Conservation (phyloP, 2,329 filamentous ascomycete species). For the Penicillium sclerotiorum region DNA sequence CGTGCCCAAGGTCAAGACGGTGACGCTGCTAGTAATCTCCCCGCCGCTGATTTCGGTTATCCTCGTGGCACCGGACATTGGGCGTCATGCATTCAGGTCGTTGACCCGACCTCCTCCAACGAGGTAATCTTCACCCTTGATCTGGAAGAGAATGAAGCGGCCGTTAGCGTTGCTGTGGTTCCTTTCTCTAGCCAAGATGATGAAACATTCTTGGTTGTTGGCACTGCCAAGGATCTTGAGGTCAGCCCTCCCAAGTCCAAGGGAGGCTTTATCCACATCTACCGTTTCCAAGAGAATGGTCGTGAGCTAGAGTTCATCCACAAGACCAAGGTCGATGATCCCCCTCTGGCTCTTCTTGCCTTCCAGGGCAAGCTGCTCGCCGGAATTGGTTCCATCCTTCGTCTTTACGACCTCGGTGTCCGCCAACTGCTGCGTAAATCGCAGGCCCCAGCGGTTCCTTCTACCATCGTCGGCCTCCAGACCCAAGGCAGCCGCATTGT, state of each 20-base stretch:
- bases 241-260: slow-evolving; percentile 74
- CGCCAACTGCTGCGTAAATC: slow-evolving; percentile 90
- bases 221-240: slow-evolving; percentile 87
- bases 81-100: slow-evolving; percentile 92
- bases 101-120: slow-evolving; percentile 80
- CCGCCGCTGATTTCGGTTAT: slow-evolving; percentile 85
- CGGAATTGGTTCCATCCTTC: slow-evolving; percentile 80
- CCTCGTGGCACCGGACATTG: slow-evolving; percentile 81
- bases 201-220: slow-evolving; percentile 89
- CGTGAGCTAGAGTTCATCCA: slow-evolving; percentile 90
- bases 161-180: slow-evolving; percentile 81
- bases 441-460: slow-evolving; percentile 75
- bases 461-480: slow-evolving; percentile 84
- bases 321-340: slow-evolving; percentile 89
- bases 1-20: slow-evolving; percentile 71
- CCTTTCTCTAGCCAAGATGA: slow-evolving; percentile 86
- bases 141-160: slow-evolving; percentile 85
- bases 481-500: slow-evolving; percentile 90
- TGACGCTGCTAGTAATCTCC: slow-evolving; percentile 68
- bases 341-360: slow-evolving; percentile 82
- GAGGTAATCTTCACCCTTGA: slow-evolving; percentile 76
- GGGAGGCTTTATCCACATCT: slow-evolving; percentile 87
- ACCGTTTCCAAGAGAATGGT: slow-evolving; percentile 86
- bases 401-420: slow-evolving; percentile 91
- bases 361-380: slow-evolving; percentile 90